Percentiles rank a stretch among this genome's conserved stretches.
These are phyloP conservation scores for Lanzia echinophila DNA, from an alignment of 2,329 filamentous ascomycete species.

Conservation along the genomic window DNA sequence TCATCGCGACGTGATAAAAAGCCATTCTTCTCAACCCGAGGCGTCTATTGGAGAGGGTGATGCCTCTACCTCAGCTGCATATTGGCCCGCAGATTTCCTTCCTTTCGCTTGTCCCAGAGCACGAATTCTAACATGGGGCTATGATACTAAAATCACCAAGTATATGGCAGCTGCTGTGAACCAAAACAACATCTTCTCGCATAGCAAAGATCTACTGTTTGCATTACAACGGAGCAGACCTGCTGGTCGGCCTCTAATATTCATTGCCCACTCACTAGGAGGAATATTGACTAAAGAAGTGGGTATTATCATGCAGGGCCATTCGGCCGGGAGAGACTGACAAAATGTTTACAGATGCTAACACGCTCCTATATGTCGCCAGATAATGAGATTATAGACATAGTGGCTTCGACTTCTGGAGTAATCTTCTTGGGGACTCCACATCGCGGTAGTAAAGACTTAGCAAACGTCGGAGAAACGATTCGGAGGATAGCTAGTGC, in stretches of 20 bases:
- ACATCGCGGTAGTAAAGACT: neutral
- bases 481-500: neutral
- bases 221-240: conserved; percentile 57
- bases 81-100: neutral
- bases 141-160: conserved; percentile 58
- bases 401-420: conserved; percentile 69
- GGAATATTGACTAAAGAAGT: conserved; percentile 63
- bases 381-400: conserved; percentile 58
- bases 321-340: too few species aligned
- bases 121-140: conserved; percentile 65
- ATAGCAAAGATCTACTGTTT: conserved; percentile 62
- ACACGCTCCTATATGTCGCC: conserved; percentile 38
- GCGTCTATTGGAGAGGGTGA: too few species aligned
- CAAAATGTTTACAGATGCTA: neutral
- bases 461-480: too few species aligned
- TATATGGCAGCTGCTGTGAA: conserved; percentile 44
- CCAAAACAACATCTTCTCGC: conserved; percentile 57
- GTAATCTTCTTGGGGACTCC: conserved; percentile 74
- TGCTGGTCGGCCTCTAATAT: conserved; percentile 63
- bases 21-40: too few species aligned
- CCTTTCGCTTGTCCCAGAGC: conserved; percentile 41
- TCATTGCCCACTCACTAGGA: conserved; percentile 67
- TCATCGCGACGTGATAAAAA: too few species aligned
- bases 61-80: too few species aligned
- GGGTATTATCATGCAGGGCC: neutral